Percentiles rank a stretch among this genome's conserved stretches.
Conservation (phyloP, 2,329 filamentous ascomycete species). For the Falciphora oryzae region DNA sequence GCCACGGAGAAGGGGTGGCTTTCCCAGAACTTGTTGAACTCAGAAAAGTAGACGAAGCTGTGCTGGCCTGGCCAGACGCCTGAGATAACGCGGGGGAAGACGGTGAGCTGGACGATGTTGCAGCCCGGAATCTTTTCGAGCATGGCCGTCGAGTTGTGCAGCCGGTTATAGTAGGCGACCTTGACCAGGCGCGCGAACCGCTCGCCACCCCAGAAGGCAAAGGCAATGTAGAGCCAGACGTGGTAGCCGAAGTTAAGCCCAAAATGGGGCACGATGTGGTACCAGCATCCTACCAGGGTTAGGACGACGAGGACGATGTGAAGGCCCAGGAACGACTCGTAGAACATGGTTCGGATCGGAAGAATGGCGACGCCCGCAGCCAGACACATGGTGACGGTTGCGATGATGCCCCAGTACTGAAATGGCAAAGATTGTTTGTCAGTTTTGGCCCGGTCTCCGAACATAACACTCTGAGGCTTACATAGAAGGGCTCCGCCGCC, state of each 20-base stretch:
- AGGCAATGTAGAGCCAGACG: slow-evolving; percentile 36
- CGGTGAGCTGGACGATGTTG: slow-evolving; percentile 34
- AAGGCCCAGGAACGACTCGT: slow-evolving; percentile 41
- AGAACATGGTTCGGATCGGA: slow-evolving; percentile 45
- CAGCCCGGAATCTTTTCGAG: slow-evolving; percentile 30
- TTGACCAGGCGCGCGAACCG: slow-evolving; percentile 17
- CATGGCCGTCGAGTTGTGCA: slow-evolving; percentile 27
- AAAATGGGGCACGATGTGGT: slow-evolving; percentile 42
- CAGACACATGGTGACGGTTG: slow-evolving; percentile 39
- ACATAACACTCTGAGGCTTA: background rate
- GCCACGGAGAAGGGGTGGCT: slow-evolving; percentile 45
- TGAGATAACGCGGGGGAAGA: slow-evolving; percentile 28
- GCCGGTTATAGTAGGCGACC: slow-evolving; percentile 33
- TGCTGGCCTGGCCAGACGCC: slow-evolving; percentile 34
- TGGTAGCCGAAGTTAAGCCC: slow-evolving; percentile 41
- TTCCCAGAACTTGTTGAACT: slow-evolving; percentile 36
- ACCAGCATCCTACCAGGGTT: slow-evolving; percentile 35
- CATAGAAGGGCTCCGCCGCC: slow-evolving; percentile 23
- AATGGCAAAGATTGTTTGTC: background rate
- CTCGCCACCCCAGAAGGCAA: slow-evolving; percentile 26
- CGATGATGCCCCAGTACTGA: slow-evolving; percentile 15
- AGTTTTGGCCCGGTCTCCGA: slow-evolving; percentile 18
- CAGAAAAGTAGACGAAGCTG: slow-evolving; percentile 39
- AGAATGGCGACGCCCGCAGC: slow-evolving; percentile 42
- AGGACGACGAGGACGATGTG: slow-evolving; percentile 37